phyloP scores from a whole-genome alignment of 2,329 filamentous ascomycete species.

The Alternaria burnsii region DNA sequence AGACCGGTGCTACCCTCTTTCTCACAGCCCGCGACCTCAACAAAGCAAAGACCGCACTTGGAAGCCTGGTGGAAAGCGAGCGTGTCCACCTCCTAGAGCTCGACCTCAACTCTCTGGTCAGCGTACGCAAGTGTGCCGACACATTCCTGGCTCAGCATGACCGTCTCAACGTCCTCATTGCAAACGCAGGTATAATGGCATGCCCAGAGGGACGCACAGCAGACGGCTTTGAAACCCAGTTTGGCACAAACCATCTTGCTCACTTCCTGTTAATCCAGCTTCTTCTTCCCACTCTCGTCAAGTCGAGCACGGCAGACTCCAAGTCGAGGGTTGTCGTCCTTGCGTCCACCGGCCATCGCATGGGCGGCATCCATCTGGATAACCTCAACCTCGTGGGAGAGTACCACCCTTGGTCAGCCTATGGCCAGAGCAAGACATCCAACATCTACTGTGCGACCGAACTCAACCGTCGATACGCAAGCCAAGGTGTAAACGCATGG shows the following conservation, averaged over 20 bases:
- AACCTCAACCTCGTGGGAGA: conserved; percentile 53
- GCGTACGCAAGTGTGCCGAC: conserved; percentile 28
- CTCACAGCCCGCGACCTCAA: conserved; percentile 51
- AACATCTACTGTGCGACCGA: conserved; percentile 62
- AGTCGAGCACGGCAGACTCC: conserved; percentile 48
- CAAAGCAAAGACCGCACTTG: conserved; percentile 31
- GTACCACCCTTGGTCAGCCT: conserved; percentile 53
- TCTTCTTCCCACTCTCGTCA: conserved; percentile 56
- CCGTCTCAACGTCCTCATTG: conserved; percentile 29
- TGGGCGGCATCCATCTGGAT: conserved; percentile 29
- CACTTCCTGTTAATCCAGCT: conserved; percentile 65
- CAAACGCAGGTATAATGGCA: conserved; percentile 38
- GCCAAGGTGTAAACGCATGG: conserved; percentile 54
- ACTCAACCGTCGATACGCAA: conserved; percentile 59
- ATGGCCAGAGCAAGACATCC: conserved; percentile 61
- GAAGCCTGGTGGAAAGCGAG: conserved; percentile 30
- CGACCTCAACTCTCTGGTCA: conserved; percentile 29
- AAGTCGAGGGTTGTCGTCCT: conserved; percentile 35
- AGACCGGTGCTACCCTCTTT: conserved; percentile 59
- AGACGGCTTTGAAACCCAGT: conserved; percentile 59
- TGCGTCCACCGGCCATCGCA: conserved; percentile 30
- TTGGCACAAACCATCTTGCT: conserved; percentile 63
- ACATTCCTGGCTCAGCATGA: conserved; percentile 29
- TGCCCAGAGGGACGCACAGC: conserved; percentile 28
- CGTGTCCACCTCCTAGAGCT: conserved; percentile 35